phyloP scores from a whole-genome alignment of 1,284 basidiomycete species.

The Peniophora sp. region DNA sequence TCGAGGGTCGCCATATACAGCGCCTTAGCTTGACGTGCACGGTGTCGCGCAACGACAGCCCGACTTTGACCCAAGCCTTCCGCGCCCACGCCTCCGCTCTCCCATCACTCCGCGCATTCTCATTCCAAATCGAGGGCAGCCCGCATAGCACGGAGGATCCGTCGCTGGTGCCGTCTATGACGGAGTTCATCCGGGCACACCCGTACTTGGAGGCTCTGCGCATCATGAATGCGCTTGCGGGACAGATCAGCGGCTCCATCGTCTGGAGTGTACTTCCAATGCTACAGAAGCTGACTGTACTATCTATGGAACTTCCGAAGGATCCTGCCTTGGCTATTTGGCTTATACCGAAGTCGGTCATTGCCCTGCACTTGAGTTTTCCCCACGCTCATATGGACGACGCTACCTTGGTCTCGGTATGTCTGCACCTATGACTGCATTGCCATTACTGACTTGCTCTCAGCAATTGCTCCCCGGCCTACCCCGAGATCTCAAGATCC shows the following conservation, averaged over 20 bases:
- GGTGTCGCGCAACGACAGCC: slow-evolving; percentile 26
- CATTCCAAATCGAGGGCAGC: slow-evolving; percentile 31
- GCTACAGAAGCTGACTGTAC: slow-evolving; percentile 36
- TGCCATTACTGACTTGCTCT: neutral
- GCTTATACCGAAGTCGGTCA: slow-evolving; percentile 54
- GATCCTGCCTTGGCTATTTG: slow-evolving; percentile 60
- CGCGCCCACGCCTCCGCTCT: slow-evolving; percentile 30
- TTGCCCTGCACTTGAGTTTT: slow-evolving; percentile 42
- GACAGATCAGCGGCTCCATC: slow-evolving; percentile 51
- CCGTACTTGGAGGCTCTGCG: slow-evolving; percentile 43
- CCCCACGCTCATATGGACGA: slow-evolving; percentile 19
- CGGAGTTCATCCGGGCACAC: slow-evolving; percentile 56
- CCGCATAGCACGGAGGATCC: slow-evolving; percentile 36
- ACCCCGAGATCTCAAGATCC: slow-evolving; percentile 44
- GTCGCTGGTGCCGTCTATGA: slow-evolving; percentile 59
- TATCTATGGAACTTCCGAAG: slow-evolving; percentile 55
- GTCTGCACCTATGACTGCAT: slow-evolving; percentile 3
- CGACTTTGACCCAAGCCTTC: slow-evolving; percentile 38
- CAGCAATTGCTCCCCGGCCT: slow-evolving; percentile 56
- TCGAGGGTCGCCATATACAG: slow-evolving; percentile 54
- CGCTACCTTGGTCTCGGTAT: slow-evolving; percentile 22
- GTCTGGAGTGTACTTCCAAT: slow-evolving; percentile 65
- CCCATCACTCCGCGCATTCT: slow-evolving; percentile 57
- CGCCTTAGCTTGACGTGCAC: slow-evolving; percentile 45
- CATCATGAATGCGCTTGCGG: slow-evolving; percentile 37